Percentiles rank a stretch among this genome's conserved stretches.
Evolutionary conservation across 768 basidiomycete genomes (phyloP).

Genomic region (Serendipita sp.): DNA sequence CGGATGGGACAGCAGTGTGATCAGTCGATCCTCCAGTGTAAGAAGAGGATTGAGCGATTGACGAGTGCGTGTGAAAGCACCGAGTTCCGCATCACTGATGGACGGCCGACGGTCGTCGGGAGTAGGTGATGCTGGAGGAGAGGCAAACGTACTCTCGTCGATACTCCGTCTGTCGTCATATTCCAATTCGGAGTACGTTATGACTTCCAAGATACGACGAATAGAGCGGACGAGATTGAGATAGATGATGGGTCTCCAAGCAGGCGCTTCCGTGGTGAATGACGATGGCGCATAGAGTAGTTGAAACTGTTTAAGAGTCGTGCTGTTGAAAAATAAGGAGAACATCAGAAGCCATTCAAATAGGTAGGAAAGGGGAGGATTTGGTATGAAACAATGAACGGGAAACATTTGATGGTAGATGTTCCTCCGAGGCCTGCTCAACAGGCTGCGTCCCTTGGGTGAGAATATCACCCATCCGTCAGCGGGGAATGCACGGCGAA

Average conservation of each 20-base stretch:
- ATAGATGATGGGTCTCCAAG: conserved; percentile 81
- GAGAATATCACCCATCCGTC: too few species aligned
- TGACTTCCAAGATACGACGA: conserved; percentile 59
- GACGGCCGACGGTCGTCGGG: conserved; percentile 37
- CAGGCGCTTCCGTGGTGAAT: conserved; percentile 65
- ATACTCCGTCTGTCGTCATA: conserved; percentile 24
- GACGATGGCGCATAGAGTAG: conserved; percentile 61
- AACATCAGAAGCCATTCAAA: too few species aligned
- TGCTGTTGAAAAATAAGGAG: background rate
- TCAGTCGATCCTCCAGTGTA: conserved; percentile 55
- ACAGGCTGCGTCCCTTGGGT: too few species aligned
- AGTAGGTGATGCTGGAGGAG: conserved; percentile 35
- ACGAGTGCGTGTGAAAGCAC: conserved; percentile 24
- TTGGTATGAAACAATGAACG: too few species aligned
- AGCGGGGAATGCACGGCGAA: too few species aligned
- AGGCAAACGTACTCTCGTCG: conserved; percentile 36
- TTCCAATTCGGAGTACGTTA: conserved; percentile 44
- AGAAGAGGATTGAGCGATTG: conserved; percentile 47
- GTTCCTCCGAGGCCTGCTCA: too few species aligned
- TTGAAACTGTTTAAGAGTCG: conserved; percentile 39
- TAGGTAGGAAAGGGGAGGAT: too few species aligned
- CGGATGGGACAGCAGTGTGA: conserved; percentile 47
- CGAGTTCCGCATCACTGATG: conserved; percentile 45
- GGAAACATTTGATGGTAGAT: too few species aligned
- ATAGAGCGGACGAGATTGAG: conserved; percentile 74